phyloP scores from a whole-genome alignment of 75 land plant genomes.

The Sequoia sempervirens region DNA sequence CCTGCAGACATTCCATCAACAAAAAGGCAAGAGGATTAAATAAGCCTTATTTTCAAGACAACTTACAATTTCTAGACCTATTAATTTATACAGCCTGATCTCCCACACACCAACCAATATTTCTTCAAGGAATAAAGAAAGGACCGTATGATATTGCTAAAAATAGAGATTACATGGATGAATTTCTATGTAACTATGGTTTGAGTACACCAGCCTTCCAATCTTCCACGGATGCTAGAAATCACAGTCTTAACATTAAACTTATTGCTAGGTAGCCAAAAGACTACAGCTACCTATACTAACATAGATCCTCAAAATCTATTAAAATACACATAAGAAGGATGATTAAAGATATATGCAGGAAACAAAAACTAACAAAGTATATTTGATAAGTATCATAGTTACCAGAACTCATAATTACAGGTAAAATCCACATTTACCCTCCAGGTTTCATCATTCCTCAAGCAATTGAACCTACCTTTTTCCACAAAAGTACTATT shows the following conservation, averaged over 20 bases:
- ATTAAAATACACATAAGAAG: not conserved
- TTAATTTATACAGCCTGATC: not conserved
- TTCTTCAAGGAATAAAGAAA: not conserved
- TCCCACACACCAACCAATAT: slow-evolving; percentile 1
- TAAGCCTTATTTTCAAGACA: not conserved
- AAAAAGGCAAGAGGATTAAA: not conserved
- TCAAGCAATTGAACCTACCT: not conserved
- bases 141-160: not conserved
- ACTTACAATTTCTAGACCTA: not conserved
- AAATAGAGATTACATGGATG: not conserved
- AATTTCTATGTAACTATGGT: not conserved
- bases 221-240: not conserved
- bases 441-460: not conserved
- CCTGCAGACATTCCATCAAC: slow-evolving; percentile 17
- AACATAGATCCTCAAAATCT: not conserved
- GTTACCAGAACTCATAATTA: not conserved
- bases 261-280: not conserved
- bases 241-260: not conserved
- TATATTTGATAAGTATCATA: not conserved
- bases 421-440: not conserved
- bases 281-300: not conserved
- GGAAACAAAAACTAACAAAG: not conserved
- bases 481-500: not conserved
- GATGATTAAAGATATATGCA: not conserved
- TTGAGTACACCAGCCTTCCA: not conserved